These are phyloP conservation scores for Liquidambar formosana DNA, from an alignment of 164 flowering plant species.

Conservation along the genomic window DNA sequence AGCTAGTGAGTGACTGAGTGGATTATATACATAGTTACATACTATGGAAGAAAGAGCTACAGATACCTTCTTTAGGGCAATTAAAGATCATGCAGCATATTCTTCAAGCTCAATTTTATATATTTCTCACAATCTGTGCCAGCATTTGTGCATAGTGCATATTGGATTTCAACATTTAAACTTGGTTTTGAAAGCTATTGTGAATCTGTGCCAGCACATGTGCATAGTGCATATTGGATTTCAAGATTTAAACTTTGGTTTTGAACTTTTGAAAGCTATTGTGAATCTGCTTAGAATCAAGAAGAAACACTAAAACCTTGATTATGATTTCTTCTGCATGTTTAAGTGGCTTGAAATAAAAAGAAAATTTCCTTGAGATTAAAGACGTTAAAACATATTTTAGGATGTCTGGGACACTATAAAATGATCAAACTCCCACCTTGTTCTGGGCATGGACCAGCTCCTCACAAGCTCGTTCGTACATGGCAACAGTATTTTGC, in stretches of 20 bases:
- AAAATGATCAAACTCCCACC: conserved; percentile 32
- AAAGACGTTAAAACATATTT: background rate
- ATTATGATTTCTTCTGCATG: background rate
- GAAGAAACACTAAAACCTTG: background rate
- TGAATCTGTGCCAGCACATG: too few species aligned
- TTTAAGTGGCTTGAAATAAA: background rate
- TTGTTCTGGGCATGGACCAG: conserved; percentile 56
- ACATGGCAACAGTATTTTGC: conserved; percentile 52
- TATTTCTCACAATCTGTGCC: too few species aligned
- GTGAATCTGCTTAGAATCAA: background rate
- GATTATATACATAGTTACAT: background rate
- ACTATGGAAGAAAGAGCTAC: background rate
- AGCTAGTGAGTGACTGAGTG: background rate
- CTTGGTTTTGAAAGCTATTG: too few species aligned
- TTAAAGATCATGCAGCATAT: too few species aligned
- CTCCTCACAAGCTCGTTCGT: conserved; percentile 67
- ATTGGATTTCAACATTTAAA: too few species aligned
- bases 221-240: too few species aligned
- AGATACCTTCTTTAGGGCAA: background rate
- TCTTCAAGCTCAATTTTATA: too few species aligned
- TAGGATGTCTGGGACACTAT: background rate
- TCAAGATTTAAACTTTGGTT: background rate
- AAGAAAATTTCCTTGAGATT: background rate
- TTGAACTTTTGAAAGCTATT: background rate
- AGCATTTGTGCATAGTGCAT: too few species aligned